These are phyloP conservation scores for Apiospora sp. DNA, from an alignment of 2,329 filamentous ascomycete genomes.

Conservation along the genomic window DNA sequence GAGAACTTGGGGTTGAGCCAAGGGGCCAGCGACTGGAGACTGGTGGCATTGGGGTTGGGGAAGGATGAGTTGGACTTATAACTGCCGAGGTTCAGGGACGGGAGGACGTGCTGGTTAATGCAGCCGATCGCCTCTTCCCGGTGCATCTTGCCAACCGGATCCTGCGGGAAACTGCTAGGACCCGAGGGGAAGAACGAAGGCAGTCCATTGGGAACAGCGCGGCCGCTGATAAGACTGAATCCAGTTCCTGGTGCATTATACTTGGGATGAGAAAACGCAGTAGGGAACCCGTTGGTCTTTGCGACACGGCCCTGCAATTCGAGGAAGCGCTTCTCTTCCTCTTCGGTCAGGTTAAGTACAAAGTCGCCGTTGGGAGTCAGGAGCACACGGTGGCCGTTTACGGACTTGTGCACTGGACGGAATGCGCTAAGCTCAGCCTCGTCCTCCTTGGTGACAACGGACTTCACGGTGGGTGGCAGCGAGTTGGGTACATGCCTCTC, in stretches of 20 bases:
- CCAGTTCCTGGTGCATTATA: slow-evolving; percentile 64
- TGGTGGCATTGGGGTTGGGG: slow-evolving; percentile 54
- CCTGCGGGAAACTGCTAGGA: slow-evolving; percentile 56
- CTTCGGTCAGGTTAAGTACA: slow-evolving; percentile 72
- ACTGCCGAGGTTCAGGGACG: slow-evolving; percentile 62
- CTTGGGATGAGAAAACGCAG: slow-evolving; percentile 63
- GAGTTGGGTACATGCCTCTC: slow-evolving; percentile 38
- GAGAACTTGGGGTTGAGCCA: slow-evolving; percentile 39
- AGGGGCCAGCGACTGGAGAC: slow-evolving; percentile 56
- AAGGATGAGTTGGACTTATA: slow-evolving; percentile 47
- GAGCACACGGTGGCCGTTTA: slow-evolving; percentile 72
- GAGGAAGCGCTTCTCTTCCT: slow-evolving; percentile 76
- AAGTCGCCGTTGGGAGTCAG: slow-evolving; percentile 81
- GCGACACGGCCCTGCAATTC: slow-evolving; percentile 70
- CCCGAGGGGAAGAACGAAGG: slow-evolving; percentile 67
- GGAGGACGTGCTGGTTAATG: slow-evolving; percentile 74
- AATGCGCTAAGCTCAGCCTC: slow-evolving; percentile 63
- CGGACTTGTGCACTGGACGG: slow-evolving; percentile 66
- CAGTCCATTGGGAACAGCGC: slow-evolving; percentile 69
- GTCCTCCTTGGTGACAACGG: slow-evolving; percentile 62
- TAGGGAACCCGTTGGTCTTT: slow-evolving; percentile 57
- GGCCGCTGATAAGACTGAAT: slow-evolving; percentile 69
- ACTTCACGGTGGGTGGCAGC: slow-evolving; percentile 51
- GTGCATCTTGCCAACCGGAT: slow-evolving; percentile 71
- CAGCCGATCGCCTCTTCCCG: slow-evolving; percentile 72